A percentile compares a stretch with the other conserved stretches of the same genome.
Conservation (phyloP, 2,329 filamentous ascomycete genomes). For the Gnomoniopsis smithogilvyi region DNA sequence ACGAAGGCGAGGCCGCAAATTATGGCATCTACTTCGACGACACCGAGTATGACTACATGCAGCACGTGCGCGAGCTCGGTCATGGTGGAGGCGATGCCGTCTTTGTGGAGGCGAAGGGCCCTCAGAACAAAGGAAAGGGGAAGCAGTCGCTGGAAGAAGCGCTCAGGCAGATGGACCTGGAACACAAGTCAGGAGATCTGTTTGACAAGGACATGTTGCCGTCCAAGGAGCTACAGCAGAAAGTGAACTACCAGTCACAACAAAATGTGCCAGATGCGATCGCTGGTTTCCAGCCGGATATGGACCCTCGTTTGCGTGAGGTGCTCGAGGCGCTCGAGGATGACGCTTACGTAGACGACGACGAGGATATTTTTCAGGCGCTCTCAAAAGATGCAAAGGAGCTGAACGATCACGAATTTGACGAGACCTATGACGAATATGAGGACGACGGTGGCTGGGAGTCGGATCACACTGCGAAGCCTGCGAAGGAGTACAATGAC, state of each 20-base stretch:
- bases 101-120: slow-evolving; percentile 72
- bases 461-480: slow-evolving; percentile 86
- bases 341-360: slow-evolving; percentile 84
- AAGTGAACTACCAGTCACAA: slow-evolving; percentile 87
- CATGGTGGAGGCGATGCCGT: slow-evolving; percentile 70
- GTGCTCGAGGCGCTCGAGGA: slow-evolving; percentile 92
- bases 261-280: slow-evolving; percentile 90
- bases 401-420: slow-evolving; percentile 70
- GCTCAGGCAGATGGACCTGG: slow-evolving; percentile 59
- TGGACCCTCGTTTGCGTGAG: slow-evolving; percentile 90
- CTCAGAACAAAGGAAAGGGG: slow-evolving; percentile 64
- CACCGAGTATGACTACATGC: slow-evolving; percentile 98
- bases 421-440: slow-evolving; percentile 56
- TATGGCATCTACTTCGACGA: slow-evolving; percentile 95
- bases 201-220: slow-evolving; percentile 74
- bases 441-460: slow-evolving; percentile 86
- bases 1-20: slow-evolving; percentile 94
- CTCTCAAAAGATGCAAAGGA: slow-evolving; percentile 44
- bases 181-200: slow-evolving; percentile 53
- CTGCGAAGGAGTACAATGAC: slow-evolving; percentile 54
- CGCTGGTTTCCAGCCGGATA: slow-evolving; percentile 92
- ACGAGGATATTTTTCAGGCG: slow-evolving; percentile 77
- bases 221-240: slow-evolving; percentile 69
- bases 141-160: slow-evolving; percentile 83
- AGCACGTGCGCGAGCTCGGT: slow-evolving; percentile 90